A percentile compares a stretch with the other conserved stretches of the same genome.
Evolutionary conservation across 1,284 basidiomycete genomes (phyloP).

Genomic region (Sanghuangporus sanghuang): DNA sequence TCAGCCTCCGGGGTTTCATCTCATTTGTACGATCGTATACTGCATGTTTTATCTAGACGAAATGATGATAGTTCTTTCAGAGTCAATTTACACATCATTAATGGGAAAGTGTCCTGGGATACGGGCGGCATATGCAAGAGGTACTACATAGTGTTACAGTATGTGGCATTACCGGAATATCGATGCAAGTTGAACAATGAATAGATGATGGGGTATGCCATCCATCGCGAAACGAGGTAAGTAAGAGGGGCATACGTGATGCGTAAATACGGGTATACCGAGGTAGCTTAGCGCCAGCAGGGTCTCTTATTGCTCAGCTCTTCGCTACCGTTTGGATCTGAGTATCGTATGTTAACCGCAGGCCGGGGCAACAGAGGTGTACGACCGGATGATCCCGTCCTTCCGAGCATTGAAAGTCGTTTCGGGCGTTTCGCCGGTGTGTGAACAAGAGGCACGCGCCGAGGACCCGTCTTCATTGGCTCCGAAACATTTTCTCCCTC

Average conservation of each 20-base stretch:
- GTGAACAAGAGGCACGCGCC: constrained; percentile 15
- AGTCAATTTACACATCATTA: neutral
- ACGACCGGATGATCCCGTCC: neutral
- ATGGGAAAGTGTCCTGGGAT: neutral
- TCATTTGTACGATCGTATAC: constrained; percentile 3
- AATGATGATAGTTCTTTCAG: neutral
- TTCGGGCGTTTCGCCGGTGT: constrained; percentile 16
- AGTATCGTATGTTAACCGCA: neutral
- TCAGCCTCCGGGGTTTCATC: neutral
- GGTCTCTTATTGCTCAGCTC: constrained; percentile 15
- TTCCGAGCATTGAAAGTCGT: constrained; percentile 11
- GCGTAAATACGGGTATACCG: neutral
- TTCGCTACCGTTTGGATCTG: constrained; percentile 11
- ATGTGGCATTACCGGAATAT: neutral
- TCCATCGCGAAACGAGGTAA: too few relatives aligned
- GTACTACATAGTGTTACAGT: neutral
- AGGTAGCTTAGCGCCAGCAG: constrained; percentile 11
- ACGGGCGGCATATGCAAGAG: neutral
- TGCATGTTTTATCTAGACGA: neutral
- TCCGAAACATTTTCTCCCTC: neutral
- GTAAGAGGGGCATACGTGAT: neutral
- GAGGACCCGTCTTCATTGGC: constrained; percentile 7
- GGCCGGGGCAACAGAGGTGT: constrained; percentile 2
- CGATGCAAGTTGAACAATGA: neutral
- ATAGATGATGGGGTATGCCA: neutral